These are phyloP conservation scores for Aspergillus sclerotioniger DNA, from an alignment of 495 filamentous ascomycete genomes.

Conservation along the genomic window DNA sequence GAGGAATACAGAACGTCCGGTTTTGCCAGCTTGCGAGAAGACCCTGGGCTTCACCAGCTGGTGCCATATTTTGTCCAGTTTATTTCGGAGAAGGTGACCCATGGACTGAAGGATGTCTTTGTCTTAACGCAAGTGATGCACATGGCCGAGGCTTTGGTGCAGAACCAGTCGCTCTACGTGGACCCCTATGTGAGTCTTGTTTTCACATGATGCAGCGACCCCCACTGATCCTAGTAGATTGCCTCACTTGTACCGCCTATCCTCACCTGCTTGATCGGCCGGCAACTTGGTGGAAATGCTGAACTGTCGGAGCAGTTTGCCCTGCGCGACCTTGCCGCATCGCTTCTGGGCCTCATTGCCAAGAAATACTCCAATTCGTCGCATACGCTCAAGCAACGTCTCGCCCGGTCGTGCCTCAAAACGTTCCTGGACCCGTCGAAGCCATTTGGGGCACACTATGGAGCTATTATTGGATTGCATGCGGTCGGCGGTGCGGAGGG, in stretches of 20 bases:
- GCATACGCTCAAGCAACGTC: conserved; percentile 73
- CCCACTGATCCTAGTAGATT: conserved; percentile 35
- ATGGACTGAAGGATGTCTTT: conserved; percentile 82
- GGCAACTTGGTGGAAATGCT: conserved; percentile 64
- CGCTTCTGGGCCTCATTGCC: conserved; percentile 69
- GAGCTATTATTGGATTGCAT: conserved; percentile 74
- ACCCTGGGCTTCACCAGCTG: conserved; percentile 91
- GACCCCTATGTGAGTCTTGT: conserved; percentile 72
- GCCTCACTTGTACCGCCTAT: conserved; percentile 83
- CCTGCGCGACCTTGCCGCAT: conserved; percentile 80
- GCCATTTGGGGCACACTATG: conserved; percentile 78
- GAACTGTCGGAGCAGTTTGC: conserved; percentile 65
- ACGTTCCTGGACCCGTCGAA: conserved; percentile 81
- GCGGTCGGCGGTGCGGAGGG: conserved; percentile 74
- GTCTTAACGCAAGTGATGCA: conserved; percentile 87
- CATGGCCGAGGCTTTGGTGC: conserved; percentile 75
- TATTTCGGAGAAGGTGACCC: conserved; percentile 90
- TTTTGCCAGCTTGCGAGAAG: conserved; percentile 73
- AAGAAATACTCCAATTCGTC: conserved; percentile 73
- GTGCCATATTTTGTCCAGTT: conserved; percentile 95
- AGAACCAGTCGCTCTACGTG: conserved; percentile 77
- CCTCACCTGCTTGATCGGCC: conserved; percentile 85
- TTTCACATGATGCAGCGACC: neutral
- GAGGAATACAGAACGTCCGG: conserved; percentile 85
- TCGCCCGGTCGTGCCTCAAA: conserved; percentile 90